Evolutionary conservation across 1,139 yeast genomes (phyloP).

Genomic region (Geotrichum klebahnii): DNA sequence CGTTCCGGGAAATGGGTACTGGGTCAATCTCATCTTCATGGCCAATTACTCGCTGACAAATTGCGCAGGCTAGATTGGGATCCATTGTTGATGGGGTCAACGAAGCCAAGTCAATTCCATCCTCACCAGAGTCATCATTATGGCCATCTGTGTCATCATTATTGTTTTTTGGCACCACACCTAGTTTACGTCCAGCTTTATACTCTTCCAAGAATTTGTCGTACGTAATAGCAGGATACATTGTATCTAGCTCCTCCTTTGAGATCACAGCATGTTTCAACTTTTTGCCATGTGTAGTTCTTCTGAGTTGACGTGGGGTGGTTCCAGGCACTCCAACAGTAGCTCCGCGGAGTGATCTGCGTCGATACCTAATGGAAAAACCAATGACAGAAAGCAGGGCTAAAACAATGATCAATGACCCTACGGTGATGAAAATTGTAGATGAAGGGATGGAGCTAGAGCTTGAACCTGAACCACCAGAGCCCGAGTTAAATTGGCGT

Average conservation of each 20-base stretch:
- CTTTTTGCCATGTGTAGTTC: not conserved
- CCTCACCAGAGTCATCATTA: not conserved
- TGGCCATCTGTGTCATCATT: too few species aligned
- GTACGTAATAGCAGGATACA: constrained; percentile 16
- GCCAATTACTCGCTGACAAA: constrained; percentile 8
- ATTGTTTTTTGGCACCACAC: not conserved
- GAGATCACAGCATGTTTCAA: not conserved
- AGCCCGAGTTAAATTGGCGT: too few species aligned
- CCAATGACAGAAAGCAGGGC: too few species aligned
- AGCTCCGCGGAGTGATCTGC: too few species aligned
- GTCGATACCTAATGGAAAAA: too few species aligned
- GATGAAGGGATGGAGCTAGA: too few species aligned
- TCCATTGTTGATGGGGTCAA: not conserved
- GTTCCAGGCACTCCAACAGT: not conserved
- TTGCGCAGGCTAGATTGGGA: constrained; percentile 4
- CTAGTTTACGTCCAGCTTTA: not conserved
- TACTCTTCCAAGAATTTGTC: constrained; percentile 1
- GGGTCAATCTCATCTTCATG: constrained; percentile 3
- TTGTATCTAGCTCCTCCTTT: constrained; percentile 13
- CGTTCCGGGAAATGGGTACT: not conserved
- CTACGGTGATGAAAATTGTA: too few species aligned
- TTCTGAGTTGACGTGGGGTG: not conserved
- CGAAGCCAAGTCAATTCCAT: not conserved
- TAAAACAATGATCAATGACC: too few species aligned
- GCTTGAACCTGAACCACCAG: too few species aligned